Evolutionary conservation across 2,329 filamentous ascomycete genomes (phyloP).

Genomic region (Colletotrichum incanum): DNA sequence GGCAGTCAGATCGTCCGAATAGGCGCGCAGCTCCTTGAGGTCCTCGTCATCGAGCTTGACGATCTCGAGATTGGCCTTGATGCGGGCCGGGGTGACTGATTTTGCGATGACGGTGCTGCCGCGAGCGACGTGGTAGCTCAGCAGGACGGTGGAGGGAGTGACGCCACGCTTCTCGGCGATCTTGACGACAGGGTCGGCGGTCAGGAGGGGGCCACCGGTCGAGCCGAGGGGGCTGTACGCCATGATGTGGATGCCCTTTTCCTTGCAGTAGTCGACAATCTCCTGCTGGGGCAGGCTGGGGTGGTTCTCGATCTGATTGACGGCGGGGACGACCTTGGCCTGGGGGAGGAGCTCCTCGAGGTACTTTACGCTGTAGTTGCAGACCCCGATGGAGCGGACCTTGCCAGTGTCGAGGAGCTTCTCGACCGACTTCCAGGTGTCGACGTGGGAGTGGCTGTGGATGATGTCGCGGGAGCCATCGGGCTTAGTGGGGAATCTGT

Average conservation of each 20-base stretch:
- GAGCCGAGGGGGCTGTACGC: slow-evolving; percentile 80
- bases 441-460: slow-evolving; percentile 77
- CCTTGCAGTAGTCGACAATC: slow-evolving; percentile 77
- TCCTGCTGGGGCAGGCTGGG: slow-evolving; percentile 80
- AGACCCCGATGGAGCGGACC: slow-evolving; percentile 68
- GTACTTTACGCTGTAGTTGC: slow-evolving; percentile 72
- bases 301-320: slow-evolving; percentile 84
- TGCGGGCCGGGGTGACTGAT: slow-evolving; percentile 77
- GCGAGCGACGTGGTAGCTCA: slow-evolving; percentile 81
- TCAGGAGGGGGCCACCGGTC: slow-evolving; percentile 76
- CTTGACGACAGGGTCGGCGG: slow-evolving; percentile 74
- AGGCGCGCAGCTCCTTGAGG: slow-evolving; percentile 69
- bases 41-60: slow-evolving; percentile 77
- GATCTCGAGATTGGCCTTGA: slow-evolving; percentile 79
- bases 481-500: slow-evolving; percentile 80
- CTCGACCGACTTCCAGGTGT: slow-evolving; percentile 86
- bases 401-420: slow-evolving; percentile 73
- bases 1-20: slow-evolving; percentile 65
- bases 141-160: slow-evolving; percentile 73
- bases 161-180: slow-evolving; percentile 76
- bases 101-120: slow-evolving; percentile 82
- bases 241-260: slow-evolving; percentile 79
- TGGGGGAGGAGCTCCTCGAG: slow-evolving; percentile 68
- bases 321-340: slow-evolving; percentile 71
- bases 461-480: slow-evolving; percentile 84